Evolutionary conservation across 306 rosid species (phyloP), one percentile per base, ranked within the genome.

Genomic region (Castanea sativa): DNA sequence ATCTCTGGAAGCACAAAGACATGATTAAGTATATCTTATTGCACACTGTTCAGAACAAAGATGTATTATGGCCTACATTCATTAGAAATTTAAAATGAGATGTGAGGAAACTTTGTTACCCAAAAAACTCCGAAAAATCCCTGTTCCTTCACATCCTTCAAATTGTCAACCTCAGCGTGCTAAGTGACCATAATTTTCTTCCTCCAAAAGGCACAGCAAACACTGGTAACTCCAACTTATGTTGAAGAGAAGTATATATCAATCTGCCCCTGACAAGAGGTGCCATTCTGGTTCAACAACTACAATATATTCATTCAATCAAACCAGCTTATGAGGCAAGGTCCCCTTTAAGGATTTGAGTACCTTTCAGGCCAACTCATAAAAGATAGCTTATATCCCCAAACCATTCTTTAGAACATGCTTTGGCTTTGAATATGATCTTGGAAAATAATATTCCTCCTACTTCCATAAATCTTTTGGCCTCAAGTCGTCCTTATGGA

Each of bases 401-500:
- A 71, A 53, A 63, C 56, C 67, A 52, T 4, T 43, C 64, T 49
- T 49, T 13, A 45, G 59, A 18, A 52, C 20, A 78, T 53, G 73
- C 19, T 38, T 72, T 21, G 15, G 7, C 61, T 68, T 56, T 9
- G n/a, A 51, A 25, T 35, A 59, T 4, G 7, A 41, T 33, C 7
- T 1, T 11, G 23, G 30, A 58, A 18, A 69, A 61, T 12, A 23
- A 15, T 29, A 4, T 6, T 55, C 32, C 55, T 20, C 55, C 21
- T 1, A 11, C 43, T 56, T 51, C 69, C 45, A 1, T 38, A 8
- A 32, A 69, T 30, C 82, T 16, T 16, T 12, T 38, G n/a, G 49
- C 21, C 70, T 87, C 65, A 88, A 4, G 83, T 83, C 84, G 81
- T 85, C 76, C 55, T 55, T 57, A 86, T 84, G 76, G 91, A 88